phyloP scores from a whole-genome alignment of 2,329 filamentous ascomycete genomes.

The Diaporthe destruens region DNA sequence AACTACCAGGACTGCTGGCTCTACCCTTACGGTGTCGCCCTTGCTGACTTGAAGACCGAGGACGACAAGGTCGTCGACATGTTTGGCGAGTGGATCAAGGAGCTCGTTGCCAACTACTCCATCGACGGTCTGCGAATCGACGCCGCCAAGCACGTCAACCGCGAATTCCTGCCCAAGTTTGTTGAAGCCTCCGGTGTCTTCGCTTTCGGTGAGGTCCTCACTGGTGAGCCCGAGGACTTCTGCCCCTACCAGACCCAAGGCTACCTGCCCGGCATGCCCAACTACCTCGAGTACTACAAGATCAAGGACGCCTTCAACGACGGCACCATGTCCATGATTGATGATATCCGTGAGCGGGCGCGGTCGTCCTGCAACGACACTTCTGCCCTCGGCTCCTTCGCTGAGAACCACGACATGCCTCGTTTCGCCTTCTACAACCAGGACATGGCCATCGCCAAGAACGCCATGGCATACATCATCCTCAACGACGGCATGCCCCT shows the following conservation, averaged over 20 bases:
- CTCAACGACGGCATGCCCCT: conserved; percentile 67
- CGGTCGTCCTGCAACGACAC: conserved; percentile 57
- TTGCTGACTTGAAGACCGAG: conserved; percentile 73
- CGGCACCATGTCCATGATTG: conserved; percentile 55
- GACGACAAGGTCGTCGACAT: conserved; percentile 60
- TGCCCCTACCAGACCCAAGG: conserved; percentile 67
- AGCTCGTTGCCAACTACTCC: conserved; percentile 69
- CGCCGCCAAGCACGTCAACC: conserved; percentile 72
- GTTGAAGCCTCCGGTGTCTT: conserved; percentile 68
- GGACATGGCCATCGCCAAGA: conserved; percentile 69
- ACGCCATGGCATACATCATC: conserved; percentile 72
- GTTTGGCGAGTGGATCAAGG: conserved; percentile 70
- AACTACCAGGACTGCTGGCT: conserved; percentile 63
- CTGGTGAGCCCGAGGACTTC: conserved; percentile 65
- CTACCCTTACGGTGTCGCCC: conserved; percentile 64
- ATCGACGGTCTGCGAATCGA: conserved; percentile 74
- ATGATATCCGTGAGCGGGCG: conserved; percentile 54
- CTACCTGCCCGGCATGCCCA: conserved; percentile 63
- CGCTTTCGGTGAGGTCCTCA: conserved; percentile 70
- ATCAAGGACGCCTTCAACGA: conserved; percentile 54
- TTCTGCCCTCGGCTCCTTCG: conserved; percentile 62
- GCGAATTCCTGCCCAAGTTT: conserved; percentile 69
- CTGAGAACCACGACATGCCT: conserved; percentile 71
- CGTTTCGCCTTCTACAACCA: conserved; percentile 65
- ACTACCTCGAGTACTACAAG: conserved; percentile 65